Evolutionary conservation across 2,329 filamentous ascomycete species (phyloP).

Genomic region (Aspergillus neotritici): DNA sequence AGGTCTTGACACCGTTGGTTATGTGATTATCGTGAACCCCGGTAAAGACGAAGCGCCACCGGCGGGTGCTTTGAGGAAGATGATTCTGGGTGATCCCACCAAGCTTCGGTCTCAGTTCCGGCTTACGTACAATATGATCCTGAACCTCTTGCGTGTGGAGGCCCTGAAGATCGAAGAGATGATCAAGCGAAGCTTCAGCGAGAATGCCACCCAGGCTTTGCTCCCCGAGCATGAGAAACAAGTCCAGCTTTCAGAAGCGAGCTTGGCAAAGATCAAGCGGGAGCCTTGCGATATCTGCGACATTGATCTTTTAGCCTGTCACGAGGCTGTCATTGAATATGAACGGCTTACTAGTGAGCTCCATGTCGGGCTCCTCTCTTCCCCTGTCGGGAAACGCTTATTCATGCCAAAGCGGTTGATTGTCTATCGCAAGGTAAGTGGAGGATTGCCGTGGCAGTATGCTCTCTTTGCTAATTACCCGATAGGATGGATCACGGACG

Average conservation of each 20-base stretch:
- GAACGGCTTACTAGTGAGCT: conserved; percentile 74
- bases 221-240: conserved; percentile 94
- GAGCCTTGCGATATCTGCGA: conserved; percentile 80
- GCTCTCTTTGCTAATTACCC: conserved; percentile 16
- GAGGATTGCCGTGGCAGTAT: not conserved
- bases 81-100: conserved; percentile 93
- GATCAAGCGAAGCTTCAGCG: conserved; percentile 99
- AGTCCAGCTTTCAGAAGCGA: conserved; percentile 85
- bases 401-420: conserved; percentile 71
- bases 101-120: conserved; percentile 95
- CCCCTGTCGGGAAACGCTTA: conserved; percentile 75
- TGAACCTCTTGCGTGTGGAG: conserved; percentile 90
- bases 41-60: conserved; percentile 84
- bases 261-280: conserved; percentile 82
- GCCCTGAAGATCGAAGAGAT: conserved; percentile 98
- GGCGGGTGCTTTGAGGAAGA: conserved; percentile 73
- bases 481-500: conserved; percentile 70
- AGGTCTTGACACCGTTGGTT: conserved; percentile 87
- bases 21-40: conserved; percentile 82
- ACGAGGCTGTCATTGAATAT: conserved; percentile 74
- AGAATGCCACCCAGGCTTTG: conserved; percentile 91
- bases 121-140: conserved; percentile 98
- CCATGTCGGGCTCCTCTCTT: conserved; percentile 68
- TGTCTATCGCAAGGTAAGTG: conserved; percentile 63
- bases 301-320: conserved; percentile 69